Conservation (phyloP, 257 asterid species). For the Capsicum chinense region DNA sequence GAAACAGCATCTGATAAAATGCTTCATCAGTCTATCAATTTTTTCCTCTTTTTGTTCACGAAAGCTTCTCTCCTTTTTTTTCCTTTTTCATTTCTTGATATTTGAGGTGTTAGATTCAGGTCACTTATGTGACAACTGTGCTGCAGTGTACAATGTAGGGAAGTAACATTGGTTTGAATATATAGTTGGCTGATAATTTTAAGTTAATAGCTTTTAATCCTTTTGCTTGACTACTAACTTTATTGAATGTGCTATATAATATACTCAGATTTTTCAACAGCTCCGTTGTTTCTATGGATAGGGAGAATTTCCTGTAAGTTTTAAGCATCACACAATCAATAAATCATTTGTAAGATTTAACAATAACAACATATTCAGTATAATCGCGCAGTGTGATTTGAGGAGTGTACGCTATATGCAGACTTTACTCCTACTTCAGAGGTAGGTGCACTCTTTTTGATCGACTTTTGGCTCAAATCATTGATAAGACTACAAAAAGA, state of each 20-base stretch:
- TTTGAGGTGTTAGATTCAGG: conserved; percentile 30
- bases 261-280: too few relatives aligned
- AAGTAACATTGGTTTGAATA: conserved; percentile 32
- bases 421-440: too few relatives aligned
- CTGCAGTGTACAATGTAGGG: conserved; percentile 34
- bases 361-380: too few relatives aligned
- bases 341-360: too few relatives aligned
- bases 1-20: conserved; percentile 21
- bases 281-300: too few relatives aligned
- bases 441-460: too few relatives aligned
- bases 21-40: not conserved
- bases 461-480: too few relatives aligned
- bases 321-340: too few relatives aligned
- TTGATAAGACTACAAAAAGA: too few relatives aligned
- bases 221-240: not conserved
- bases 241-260: not conserved
- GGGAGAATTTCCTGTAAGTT: too few relatives aligned
- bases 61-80: not conserved
- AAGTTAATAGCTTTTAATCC: not conserved
- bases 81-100: conserved; percentile 22
- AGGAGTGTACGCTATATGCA: too few relatives aligned
- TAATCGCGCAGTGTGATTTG: too few relatives aligned
- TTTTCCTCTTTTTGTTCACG: not conserved
- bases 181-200: conserved; percentile 30
- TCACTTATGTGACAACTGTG: conserved; percentile 26